These are phyloP conservation scores for Chytriomyces sp. DNA, from an alignment of 192 early-diverging fungal genomes.

Conservation along the genomic window DNA sequence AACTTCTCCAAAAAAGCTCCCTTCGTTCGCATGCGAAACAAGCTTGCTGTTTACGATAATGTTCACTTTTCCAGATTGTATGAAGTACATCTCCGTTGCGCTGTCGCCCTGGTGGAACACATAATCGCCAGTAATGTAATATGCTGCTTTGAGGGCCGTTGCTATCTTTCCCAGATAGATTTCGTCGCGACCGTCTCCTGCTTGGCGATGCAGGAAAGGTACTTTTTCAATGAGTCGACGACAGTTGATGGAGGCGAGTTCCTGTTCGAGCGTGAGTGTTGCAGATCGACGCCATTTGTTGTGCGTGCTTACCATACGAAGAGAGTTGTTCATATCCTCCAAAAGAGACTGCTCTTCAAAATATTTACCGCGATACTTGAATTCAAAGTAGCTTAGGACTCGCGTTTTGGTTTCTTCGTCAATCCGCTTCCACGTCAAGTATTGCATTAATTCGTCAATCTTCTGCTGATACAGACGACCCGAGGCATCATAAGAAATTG, in stretches of 20 bases:
- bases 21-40: conserved; percentile 5
- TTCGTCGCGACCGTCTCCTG: conserved; percentile 28
- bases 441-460: conserved; percentile 37
- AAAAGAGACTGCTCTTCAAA: conserved; percentile 14
- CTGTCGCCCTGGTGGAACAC: conserved; percentile 31
- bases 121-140: conserved; percentile 29
- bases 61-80: conserved; percentile 29
- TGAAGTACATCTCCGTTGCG: conserved; percentile 36
- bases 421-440: conserved; percentile 32
- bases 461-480: conserved; percentile 31
- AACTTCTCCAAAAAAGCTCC: conserved; percentile 28
- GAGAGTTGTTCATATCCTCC: conserved; percentile 14
- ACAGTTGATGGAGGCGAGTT: conserved; percentile 33
- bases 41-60: conserved; percentile 24
- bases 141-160: conserved; percentile 23
- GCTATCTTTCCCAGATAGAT: conserved; percentile 31
- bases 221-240: conserved; percentile 32
- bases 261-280: background rate
- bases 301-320: background rate
- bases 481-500: conserved; percentile 12
- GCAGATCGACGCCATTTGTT: no score
- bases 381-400: conserved; percentile 31
- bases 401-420: background rate
- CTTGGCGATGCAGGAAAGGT: conserved; percentile 30
- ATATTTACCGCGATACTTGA: conserved; percentile 28